Evolutionary conservation across 495 filamentous ascomycete genomes (phyloP).

Genomic region (Podospora appendiculata): DNA sequence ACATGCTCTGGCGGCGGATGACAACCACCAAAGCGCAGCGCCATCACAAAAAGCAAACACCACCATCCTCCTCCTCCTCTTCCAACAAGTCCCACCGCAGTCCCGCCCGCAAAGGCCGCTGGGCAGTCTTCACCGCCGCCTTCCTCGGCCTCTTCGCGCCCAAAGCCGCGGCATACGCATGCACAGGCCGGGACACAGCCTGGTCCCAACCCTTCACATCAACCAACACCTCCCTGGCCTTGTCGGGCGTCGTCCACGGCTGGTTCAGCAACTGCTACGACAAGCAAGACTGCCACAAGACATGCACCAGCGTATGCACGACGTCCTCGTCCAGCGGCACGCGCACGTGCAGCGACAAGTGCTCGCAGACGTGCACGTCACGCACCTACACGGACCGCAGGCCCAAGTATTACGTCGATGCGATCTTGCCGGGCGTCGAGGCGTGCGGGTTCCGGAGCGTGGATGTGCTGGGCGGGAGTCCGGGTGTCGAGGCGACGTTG

Average conservation of each 20-base stretch:
- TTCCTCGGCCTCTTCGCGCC: constrained; percentile 6
- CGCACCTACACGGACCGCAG: not conserved
- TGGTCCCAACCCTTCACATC: constrained; percentile 12
- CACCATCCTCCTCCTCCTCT: not conserved
- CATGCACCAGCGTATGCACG: constrained; percentile 2
- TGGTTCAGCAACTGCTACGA: constrained; percentile 22
- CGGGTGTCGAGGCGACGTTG: not conserved
- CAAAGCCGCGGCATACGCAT: constrained; percentile 10
- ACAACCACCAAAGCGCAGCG: constrained; percentile 2
- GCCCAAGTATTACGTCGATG: constrained; percentile 13
- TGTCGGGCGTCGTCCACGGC: constrained; percentile 19
- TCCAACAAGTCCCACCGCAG: not conserved
- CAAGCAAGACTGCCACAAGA: constrained; percentile 3
- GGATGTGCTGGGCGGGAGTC: constrained; percentile 1
- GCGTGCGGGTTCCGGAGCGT: constrained; percentile 14
- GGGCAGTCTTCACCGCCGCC: not conserved
- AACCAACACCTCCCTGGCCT: not conserved
- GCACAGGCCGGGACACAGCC: constrained; percentile 4
- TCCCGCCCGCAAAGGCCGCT: not conserved
- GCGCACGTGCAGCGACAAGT: constrained; percentile 7
- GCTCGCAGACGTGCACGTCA: constrained; percentile 6
- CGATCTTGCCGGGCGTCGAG: constrained; percentile 4
- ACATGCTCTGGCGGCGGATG: constrained; percentile 6
- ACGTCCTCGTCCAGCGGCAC: constrained; percentile 3
- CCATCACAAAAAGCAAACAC: not conserved